Evolutionary conservation across 176 grass and related monocot genomes (phyloP).

Genomic region (Alloteropsis semialata): DNA sequence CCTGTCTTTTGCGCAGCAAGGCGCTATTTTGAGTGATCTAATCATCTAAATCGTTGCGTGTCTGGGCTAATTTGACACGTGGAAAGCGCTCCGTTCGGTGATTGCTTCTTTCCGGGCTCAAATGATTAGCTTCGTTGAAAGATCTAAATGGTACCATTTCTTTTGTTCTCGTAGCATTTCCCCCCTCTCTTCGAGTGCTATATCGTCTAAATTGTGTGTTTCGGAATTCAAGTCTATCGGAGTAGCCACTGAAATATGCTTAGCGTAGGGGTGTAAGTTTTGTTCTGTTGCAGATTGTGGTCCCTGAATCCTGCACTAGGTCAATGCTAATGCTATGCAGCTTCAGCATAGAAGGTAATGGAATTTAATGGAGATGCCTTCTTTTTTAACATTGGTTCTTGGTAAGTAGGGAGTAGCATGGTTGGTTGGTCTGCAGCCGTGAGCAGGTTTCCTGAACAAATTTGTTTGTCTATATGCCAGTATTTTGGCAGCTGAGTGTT

Average conservation of each 20-base stretch:
- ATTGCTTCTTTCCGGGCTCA: not conserved
- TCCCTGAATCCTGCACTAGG: not conserved
- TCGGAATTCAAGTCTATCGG: not conserved
- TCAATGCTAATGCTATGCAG: not conserved
- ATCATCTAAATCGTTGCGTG: slow-evolving; percentile 1
- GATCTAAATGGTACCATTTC: not conserved
- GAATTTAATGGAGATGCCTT: not conserved
- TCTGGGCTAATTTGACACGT: slow-evolving; percentile 8
- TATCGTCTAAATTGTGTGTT: not conserved
- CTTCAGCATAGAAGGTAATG: not conserved
- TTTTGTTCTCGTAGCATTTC: too few species aligned
- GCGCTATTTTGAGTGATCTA: slow-evolving; percentile 12
- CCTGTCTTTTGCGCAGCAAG: not conserved
- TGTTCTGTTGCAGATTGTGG: not conserved
- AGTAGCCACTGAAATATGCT: not conserved
- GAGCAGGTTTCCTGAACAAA: not conserved
- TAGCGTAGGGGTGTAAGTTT: not conserved
- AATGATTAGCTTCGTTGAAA: slow-evolving; percentile 1
- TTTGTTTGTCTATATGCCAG: not conserved
- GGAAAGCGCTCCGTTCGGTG: not conserved
- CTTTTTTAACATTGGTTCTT: not conserved
- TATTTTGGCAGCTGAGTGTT: not conserved
- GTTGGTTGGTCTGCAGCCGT: not conserved
- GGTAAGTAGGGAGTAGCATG: not conserved
- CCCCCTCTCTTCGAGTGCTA: not conserved